Evolutionary conservation across 1,284 basidiomycete genomes (phyloP).

Genomic region (Tilletia setariae): DNA sequence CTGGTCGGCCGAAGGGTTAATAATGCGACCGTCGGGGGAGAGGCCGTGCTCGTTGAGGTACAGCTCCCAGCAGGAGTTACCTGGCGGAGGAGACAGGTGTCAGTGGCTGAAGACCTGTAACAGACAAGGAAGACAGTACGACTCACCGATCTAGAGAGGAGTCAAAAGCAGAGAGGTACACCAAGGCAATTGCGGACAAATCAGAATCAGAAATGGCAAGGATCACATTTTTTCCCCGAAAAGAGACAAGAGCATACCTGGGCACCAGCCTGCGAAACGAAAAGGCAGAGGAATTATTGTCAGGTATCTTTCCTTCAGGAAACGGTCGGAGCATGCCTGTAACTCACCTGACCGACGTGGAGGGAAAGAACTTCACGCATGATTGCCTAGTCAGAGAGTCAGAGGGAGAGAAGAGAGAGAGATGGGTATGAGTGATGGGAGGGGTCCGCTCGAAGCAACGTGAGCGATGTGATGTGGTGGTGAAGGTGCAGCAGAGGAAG

Average conservation of each 20-base stretch:
- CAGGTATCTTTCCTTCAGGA: background rate
- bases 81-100: slow-evolving; percentile 22
- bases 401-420: background rate
- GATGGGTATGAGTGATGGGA: background rate
- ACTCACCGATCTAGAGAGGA: background rate
- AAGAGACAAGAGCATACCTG: slow-evolving; percentile 21
- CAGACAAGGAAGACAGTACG: background rate
- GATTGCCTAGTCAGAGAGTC: background rate
- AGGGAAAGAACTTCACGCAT: slow-evolving; percentile 75
- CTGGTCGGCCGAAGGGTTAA: slow-evolving; percentile 67
- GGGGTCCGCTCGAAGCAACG: slow-evolving; percentile 15
- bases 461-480: slow-evolving; percentile 7
- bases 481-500: background rate
- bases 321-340: slow-evolving; percentile 1
- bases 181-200: background rate
- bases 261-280: slow-evolving; percentile 7
- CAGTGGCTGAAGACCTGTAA: background rate
- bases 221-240: no score
- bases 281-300: slow-evolving; percentile 20
- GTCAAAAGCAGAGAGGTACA: background rate
- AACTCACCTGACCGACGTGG: slow-evolving; percentile 75
- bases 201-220: no score
- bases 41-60: slow-evolving; percentile 82
- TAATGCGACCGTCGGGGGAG: slow-evolving; percentile 53
- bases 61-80: slow-evolving; percentile 66